Evolutionary conservation across 116 monocot species (phyloP).

Genomic region (Trichopus zeylanicus): DNA sequence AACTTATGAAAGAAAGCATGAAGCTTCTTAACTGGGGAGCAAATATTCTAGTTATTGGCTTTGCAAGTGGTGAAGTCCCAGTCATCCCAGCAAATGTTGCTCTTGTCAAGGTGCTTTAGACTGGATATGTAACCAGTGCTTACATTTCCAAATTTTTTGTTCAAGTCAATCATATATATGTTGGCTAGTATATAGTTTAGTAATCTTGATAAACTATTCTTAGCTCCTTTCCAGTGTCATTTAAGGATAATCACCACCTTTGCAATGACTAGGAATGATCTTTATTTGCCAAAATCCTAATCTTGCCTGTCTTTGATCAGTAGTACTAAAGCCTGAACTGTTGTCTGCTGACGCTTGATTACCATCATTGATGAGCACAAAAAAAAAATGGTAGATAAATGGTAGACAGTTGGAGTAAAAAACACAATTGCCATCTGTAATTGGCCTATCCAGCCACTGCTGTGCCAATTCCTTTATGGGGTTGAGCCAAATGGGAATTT

Average conservation of each 20-base stretch:
- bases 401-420: too few species aligned
- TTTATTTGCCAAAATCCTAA: background rate
- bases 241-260: background rate
- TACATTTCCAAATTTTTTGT: background rate
- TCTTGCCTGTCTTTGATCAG: background rate
- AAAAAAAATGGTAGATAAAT: too few species aligned
- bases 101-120: conserved; percentile 74
- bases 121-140: background rate
- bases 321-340: too few species aligned
- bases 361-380: too few species aligned
- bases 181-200: background rate
- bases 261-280: background rate
- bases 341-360: too few species aligned
- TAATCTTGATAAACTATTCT: background rate
- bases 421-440: too few species aligned
- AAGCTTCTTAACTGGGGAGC: conserved; percentile 97
- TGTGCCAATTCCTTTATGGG: too few species aligned
- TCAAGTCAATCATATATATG: too few species aligned
- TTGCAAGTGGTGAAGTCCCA: conserved; percentile 96
- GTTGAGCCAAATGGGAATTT: too few species aligned
- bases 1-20: conserved; percentile 69
- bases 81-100: conserved; percentile 96
- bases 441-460: too few species aligned
- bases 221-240: background rate
- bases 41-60: conserved; percentile 89